Percentiles rank a stretch among this genome's conserved stretches.
phyloP scores from a whole-genome alignment of 2,329 filamentous ascomycete species.

The Claviceps pazoutovae region DNA sequence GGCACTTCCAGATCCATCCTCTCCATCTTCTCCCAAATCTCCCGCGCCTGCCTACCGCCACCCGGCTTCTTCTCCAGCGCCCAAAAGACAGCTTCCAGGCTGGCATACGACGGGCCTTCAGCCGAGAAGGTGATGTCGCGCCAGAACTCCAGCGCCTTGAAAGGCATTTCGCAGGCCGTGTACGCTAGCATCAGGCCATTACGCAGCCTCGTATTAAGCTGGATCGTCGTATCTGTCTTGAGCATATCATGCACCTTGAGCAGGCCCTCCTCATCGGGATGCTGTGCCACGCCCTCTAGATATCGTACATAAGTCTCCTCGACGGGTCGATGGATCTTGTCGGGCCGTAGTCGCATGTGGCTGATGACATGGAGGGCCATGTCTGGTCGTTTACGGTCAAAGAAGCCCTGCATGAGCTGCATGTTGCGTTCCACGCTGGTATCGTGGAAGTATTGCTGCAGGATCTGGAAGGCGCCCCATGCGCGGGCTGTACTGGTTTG shows the following conservation, averaged over 20 bases:
- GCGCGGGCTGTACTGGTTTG: constrained; percentile 47
- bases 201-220: constrained; percentile 60
- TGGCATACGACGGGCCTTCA: constrained; percentile 78
- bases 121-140: constrained; percentile 63
- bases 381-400: constrained; percentile 60
- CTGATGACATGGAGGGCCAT: constrained; percentile 80
- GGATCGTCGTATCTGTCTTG: constrained; percentile 76
- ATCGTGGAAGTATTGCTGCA: constrained; percentile 51
- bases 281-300: constrained; percentile 59
- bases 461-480: constrained; percentile 53
- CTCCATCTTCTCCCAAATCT: constrained; percentile 58
- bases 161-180: constrained; percentile 50
- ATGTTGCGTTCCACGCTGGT: constrained; percentile 52
- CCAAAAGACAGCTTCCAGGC: constrained; percentile 67
- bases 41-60: constrained; percentile 45
- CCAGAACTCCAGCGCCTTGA: constrained; percentile 67
- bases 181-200: constrained; percentile 86
- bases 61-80: constrained; percentile 52
- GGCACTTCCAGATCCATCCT: constrained; percentile 70
- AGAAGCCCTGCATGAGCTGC: constrained; percentile 69
- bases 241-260: constrained; percentile 80
- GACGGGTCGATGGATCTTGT: constrained; percentile 49
- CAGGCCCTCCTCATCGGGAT: constrained; percentile 43
- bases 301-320: constrained; percentile 63
- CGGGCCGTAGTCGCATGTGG: constrained; percentile 75